phyloP scores from a whole-genome alignment of 148 eudicot species.

The Persicaria tinctoria region DNA sequence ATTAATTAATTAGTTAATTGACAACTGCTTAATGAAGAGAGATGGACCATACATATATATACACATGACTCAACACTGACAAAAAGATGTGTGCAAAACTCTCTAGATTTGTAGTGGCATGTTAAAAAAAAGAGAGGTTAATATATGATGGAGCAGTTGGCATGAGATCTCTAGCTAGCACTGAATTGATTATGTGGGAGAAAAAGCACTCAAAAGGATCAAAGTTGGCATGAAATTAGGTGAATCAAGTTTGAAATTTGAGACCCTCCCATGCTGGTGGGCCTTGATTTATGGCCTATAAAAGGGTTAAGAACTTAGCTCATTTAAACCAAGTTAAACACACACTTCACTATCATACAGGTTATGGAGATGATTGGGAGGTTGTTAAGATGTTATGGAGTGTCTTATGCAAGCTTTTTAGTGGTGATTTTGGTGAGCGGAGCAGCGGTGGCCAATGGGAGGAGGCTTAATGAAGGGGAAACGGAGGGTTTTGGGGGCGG shows the following conservation, averaged over 20 bases:
- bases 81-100: conserved; percentile 2
- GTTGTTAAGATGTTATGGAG: background rate
- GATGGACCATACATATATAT: background rate
- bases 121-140: background rate
- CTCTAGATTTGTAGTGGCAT: conserved; percentile 5
- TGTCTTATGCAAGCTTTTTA: conserved; percentile 2
- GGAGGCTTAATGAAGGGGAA: conserved; percentile 6
- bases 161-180: conserved; percentile 7
- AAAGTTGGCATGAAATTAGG: conserved; percentile 1
- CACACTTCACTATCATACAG: background rate
- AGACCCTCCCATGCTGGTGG: conserved; percentile 6
- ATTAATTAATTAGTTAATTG: too few species aligned
- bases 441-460: conserved; percentile 9
- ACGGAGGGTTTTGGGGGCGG: conserved; percentile 1
- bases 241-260: conserved; percentile 8
- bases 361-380: background rate
- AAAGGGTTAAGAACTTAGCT: background rate
- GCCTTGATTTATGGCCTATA: background rate
- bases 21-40: background rate
- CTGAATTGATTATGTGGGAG: background rate
- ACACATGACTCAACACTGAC: background rate
- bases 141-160: conserved; percentile 8
- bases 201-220: background rate
- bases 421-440: background rate
- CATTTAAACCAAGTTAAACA: background rate